These are phyloP conservation scores for Scedosporium apiospermum DNA, from an alignment of 2,329 filamentous ascomycete species.

Conservation along the genomic window DNA sequence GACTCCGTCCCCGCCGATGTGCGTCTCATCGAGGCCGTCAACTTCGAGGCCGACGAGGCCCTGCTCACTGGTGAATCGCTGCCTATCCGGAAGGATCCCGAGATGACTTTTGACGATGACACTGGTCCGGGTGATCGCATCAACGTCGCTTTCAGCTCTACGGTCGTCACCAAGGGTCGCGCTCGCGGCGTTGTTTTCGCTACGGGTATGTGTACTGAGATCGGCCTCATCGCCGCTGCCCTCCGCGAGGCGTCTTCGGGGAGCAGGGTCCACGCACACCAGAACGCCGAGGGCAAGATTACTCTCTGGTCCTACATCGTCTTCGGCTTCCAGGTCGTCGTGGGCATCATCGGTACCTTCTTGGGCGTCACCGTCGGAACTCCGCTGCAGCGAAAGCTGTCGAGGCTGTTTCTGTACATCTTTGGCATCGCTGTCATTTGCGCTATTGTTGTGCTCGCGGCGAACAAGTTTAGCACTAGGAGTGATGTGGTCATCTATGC, in stretches of 20 bases:
- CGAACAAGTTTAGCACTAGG: slow-evolving; percentile 45
- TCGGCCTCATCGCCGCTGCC: slow-evolving; percentile 44
- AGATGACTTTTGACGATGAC: slow-evolving; percentile 26
- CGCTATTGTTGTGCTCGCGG: slow-evolving; percentile 58
- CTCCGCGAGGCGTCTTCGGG: slow-evolving; percentile 43
- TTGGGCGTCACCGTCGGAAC: slow-evolving; percentile 61
- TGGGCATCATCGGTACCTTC: slow-evolving; percentile 51
- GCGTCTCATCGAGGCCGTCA: slow-evolving; percentile 44
- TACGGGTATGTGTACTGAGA: slow-evolving; percentile 52
- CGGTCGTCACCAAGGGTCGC: slow-evolving; percentile 47
- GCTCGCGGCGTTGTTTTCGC: slow-evolving; percentile 47
- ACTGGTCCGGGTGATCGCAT: slow-evolving; percentile 39
- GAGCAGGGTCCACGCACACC: slow-evolving; percentile 39
- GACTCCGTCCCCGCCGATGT: slow-evolving; percentile 49
- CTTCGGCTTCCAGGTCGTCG: slow-evolving; percentile 36
- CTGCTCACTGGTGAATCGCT: slow-evolving; percentile 52
- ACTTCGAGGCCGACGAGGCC: slow-evolving; percentile 54
- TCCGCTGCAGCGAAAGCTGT: slow-evolving; percentile 60
- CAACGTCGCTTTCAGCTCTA: slow-evolving; percentile 48
- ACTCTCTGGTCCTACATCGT: slow-evolving; percentile 41
- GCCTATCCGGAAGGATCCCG: slow-evolving; percentile 39
- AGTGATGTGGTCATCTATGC: slow-evolving; percentile 51
- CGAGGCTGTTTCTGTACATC: slow-evolving; percentile 56
- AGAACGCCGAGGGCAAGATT: slow-evolving; percentile 36
- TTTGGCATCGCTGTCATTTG: slow-evolving; percentile 59